Evolutionary conservation across 179 eudicot species (phyloP).

Genomic region (Nepenthes alata): DNA sequence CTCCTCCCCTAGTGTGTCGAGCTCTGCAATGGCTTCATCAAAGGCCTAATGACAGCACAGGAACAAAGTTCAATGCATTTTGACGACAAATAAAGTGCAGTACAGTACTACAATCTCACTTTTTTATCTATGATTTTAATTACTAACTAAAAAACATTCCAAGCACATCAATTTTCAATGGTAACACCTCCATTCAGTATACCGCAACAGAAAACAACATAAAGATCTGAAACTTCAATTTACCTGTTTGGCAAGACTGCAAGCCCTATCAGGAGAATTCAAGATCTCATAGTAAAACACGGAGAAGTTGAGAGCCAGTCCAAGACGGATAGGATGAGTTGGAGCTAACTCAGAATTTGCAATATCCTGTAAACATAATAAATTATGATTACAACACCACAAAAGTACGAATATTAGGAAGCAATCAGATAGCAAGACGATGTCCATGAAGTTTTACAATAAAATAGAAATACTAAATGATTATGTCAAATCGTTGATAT

Average conservation of each 20-base stretch:
- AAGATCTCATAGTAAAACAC: slow-evolving; percentile 3
- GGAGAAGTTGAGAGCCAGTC: slow-evolving; percentile 1
- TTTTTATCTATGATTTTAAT: too few relatives aligned
- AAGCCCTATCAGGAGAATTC: slow-evolving; percentile 2
- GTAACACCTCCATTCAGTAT: too few relatives aligned
- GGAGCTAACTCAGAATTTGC: neutral
- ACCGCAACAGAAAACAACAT: too few relatives aligned
- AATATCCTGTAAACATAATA: slow-evolving; percentile 6
- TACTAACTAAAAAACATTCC: too few relatives aligned
- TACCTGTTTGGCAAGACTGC: slow-evolving; percentile 1
- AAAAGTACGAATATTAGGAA: neutral
- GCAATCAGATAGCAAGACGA: too few relatives aligned
- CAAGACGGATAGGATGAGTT: neutral
- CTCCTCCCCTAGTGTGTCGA: slow-evolving; percentile 13
- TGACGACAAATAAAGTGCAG: too few relatives aligned
- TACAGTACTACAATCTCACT: too few relatives aligned
- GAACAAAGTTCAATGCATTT: too few relatives aligned
- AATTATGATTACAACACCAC: neutral
- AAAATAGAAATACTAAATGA: too few relatives aligned
- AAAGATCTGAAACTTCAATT: neutral
- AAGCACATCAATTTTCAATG: too few relatives aligned
- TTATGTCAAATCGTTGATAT: too few relatives aligned
- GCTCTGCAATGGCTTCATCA: slow-evolving; percentile 14
- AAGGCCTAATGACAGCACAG: slow-evolving; percentile 3
- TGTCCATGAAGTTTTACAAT: too few relatives aligned